Base-by-base conservation (phyloP, 192 early-diverging fungal species). In the Coemansia sp. region DNA sequence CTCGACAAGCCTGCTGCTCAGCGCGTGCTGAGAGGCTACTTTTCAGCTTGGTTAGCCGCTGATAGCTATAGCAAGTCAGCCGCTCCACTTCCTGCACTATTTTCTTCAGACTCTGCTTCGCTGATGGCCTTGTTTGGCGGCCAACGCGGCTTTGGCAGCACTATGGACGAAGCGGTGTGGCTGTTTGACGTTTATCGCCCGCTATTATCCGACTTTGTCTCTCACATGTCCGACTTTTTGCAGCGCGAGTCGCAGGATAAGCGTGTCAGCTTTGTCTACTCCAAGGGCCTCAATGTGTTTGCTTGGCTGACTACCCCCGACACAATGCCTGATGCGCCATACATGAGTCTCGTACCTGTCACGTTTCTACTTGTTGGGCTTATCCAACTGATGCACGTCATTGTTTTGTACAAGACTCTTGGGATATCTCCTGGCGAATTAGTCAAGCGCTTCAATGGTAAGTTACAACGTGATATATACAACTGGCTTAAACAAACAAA, bases 71-170 rank as follows among this genome's bases (percentile, higher is more conserved):
- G 9, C 8, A 15, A 10, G 20, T 8, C 22, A 2, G 38, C 20
- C 12, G 38, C 61, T 24, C 22, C 61, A 5, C 1, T 3, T 8
- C 57, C 77, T 5, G 72, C 66, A 0, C 63, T 83, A 10, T 55
- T 89, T 41, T 61, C 74, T 3, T 65, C 87, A 12, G 85, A 83
- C 7, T 77, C 80, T 27, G 86, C 89, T 20, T 75, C 80, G 33
- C 69, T 90, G 18, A 88, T 94, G 71, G 94, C 94, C 36, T 85
- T 97, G 63, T 98, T 98, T 87, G 97, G 97, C 61, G 97, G 97
- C 57, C 95, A 98, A 75, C 95, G 92, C 44, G 95, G 92, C 63
- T 93, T 91, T 65, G 87, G 90, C 22, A 88, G 90, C 52, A 93
- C 91, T 78, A 87, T 98, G 80, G 87, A 91, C 65, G 95, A 98